Evolutionary conservation across 2,329 filamentous ascomycete genomes (phyloP).

Genomic region (Aspergillus pseudoterreus): DNA sequence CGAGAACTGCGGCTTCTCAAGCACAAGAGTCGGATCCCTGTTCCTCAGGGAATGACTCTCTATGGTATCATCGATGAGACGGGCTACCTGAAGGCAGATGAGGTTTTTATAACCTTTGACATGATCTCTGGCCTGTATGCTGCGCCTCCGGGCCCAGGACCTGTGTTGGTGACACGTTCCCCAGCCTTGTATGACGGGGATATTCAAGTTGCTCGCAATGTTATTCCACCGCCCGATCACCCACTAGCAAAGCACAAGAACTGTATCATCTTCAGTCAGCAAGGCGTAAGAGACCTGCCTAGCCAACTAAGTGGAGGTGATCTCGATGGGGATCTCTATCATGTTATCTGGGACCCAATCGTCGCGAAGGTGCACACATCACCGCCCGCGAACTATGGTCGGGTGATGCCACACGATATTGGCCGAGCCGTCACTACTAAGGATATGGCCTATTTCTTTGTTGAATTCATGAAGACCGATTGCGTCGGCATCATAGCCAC

Average conservation of each 20-base stretch:
- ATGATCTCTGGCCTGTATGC: conserved; percentile 5
- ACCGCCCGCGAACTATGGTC: conserved; percentile 70
- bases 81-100: conserved; percentile 58
- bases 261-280: conserved; percentile 73
- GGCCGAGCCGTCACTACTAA: conserved; percentile 53
- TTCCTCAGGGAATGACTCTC: conserved; percentile 67
- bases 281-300: conserved; percentile 68
- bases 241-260: conserved; percentile 63
- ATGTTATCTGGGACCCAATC: conserved; percentile 66
- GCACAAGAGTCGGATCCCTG: conserved; percentile 70
- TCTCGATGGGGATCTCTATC: conserved; percentile 78
- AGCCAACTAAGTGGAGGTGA: conserved; percentile 78
- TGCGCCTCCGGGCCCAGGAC: conserved; percentile 14
- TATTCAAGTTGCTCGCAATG: conserved; percentile 62
- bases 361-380: conserved; percentile 26
- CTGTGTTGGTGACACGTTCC: conserved; percentile 67
- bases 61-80: conserved; percentile 86
- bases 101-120: conserved; percentile 39
- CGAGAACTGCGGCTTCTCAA: conserved; percentile 70
- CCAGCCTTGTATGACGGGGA: conserved; percentile 81
- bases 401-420: conserved; percentile 56
- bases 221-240: conserved; percentile 56
- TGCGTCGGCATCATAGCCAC: conserved; percentile 63
- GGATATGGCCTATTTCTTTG: conserved; percentile 77
- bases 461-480: conserved; percentile 70